Conservation (phyloP, 2,329 filamentous ascomycete genomes). For the Penicillium sp. region DNA sequence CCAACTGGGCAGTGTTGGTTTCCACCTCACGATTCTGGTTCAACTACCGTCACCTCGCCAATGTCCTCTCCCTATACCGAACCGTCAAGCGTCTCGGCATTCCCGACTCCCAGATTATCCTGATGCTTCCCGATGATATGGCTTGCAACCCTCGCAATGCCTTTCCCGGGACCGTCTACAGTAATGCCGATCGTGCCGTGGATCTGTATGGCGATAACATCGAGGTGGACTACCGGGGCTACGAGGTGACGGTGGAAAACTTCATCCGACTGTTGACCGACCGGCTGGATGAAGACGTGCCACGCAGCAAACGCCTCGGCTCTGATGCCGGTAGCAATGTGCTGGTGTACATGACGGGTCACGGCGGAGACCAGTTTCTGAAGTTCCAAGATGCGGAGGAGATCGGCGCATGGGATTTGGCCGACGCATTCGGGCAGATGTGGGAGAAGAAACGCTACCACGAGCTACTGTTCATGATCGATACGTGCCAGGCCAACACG, state of each 20-base stretch:
- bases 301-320: conserved; percentile 85
- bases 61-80: conserved; percentile 94
- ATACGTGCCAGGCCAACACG: conserved; percentile 98
- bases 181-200: conserved; percentile 91
- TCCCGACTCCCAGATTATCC: conserved; percentile 96
- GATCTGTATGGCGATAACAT: conserved; percentile 98
- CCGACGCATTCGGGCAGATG: conserved; percentile 98
- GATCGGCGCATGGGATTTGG: conserved; percentile 92
- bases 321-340: conserved; percentile 97
- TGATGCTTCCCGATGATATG: conserved; percentile 99
- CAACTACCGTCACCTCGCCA: conserved; percentile 98
- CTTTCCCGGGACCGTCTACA: conserved; percentile 96
- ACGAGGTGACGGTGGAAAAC: conserved; percentile 98
- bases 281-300: conserved; percentile 89
- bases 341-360: conserved; percentile 97
- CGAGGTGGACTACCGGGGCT: conserved; percentile 96
- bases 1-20: conserved; percentile 99
- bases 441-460: conserved; percentile 99
- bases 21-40: conserved; percentile 99
- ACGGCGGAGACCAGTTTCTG: conserved; percentile 94
- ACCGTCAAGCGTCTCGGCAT: conserved; percentile 98
- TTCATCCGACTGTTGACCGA: conserved; percentile 95
- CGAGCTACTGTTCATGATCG: conserved; percentile 99
- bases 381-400: conserved; percentile 99
- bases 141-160: conserved; percentile 98